Base-by-base conservation (phyloP, 768 basidiomycete genomes). In the Tricholoma matsutake region DNA sequence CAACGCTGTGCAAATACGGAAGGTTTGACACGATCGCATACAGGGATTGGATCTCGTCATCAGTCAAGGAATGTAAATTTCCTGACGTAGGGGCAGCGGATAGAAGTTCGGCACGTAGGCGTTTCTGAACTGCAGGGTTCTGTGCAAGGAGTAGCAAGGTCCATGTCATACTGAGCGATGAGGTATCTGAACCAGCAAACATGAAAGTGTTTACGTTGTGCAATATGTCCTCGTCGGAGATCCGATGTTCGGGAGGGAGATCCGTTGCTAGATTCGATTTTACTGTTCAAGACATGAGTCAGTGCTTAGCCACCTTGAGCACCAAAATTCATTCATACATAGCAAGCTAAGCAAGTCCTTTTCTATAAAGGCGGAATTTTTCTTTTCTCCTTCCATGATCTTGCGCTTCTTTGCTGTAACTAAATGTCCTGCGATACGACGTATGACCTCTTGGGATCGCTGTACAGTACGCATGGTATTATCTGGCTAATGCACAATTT, bases 121-220 rank as follows among this genome's bases (percentile, higher is more conserved):
- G 85, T 45, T 78, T 77, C 72, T 97, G 95, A 13, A 87, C 70
- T 1, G 77, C 77, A 0, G 86, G 86, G 68, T 91, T 74, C 65
- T 83, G 79, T 0, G 92, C 86, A 39, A 97, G 82, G 14, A 91
- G 76, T 60, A 86, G 77, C n/a, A 96, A 72, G 1, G 87, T 86
- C 94, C 95, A 97, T 0, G 91, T 91, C 47, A 96, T 74, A 4
- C 88, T 83, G 29, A 95, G 83, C 2, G 91, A 90, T 10, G 89
- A 89, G 0, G 93, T 92, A 67, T 96, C 93, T 11, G 94, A 92
- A 4, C 94, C 94, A 20, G 90, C 92, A 70, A 94, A 93, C 81
- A 94, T 86, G 71, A 96, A 91, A 0, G 93, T 94, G 66, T 91
- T 92, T 72, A 96, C 87, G 61, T 87, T 94, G 68, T 92, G 79